phyloP scores from a whole-genome alignment of 202 grass and related monocot genomes.

The Saccharum hybrid region DNA sequence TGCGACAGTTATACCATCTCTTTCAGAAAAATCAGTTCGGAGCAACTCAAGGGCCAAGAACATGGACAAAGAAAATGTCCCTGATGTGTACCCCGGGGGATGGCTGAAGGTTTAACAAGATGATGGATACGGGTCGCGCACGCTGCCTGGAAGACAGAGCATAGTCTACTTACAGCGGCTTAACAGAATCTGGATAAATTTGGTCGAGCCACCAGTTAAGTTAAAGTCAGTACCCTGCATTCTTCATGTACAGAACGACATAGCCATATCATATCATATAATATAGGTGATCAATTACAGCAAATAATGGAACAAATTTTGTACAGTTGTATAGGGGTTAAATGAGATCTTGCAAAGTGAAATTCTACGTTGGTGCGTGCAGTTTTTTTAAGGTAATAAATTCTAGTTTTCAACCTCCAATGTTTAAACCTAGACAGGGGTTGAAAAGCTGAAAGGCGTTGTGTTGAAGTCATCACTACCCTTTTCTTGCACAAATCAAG shows the following conservation, averaged over 20 bases:
- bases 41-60: slow-evolving; percentile 35
- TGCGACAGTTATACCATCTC: slow-evolving; percentile 35
- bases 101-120: slow-evolving; percentile 54
- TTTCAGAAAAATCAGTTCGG: slow-evolving; percentile 47
- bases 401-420: background rate
- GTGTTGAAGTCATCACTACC: background rate
- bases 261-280: background rate
- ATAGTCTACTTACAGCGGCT: slow-evolving; percentile 9
- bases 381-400: too few relatives aligned
- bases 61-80: slow-evolving; percentile 33
- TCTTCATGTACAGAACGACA: slow-evolving; percentile 36
- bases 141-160: background rate
- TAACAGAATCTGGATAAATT: slow-evolving; percentile 1
- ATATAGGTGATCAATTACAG: slow-evolving; percentile 14
- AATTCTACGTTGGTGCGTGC: too few relatives aligned
- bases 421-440: background rate
- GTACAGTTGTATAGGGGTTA: background rate
- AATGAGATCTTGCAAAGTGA: background rate
- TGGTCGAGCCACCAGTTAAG: slow-evolving; percentile 19
- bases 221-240: background rate
- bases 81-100: slow-evolving; percentile 50
- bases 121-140: background rate
- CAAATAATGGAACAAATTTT: background rate
- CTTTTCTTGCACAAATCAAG: too few relatives aligned
- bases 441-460: background rate